Percentiles rank a stretch among this genome's conserved stretches.
Evolutionary conservation across 2,329 filamentous ascomycete genomes (phyloP).

Genomic region (Clonostachys rosea): DNA sequence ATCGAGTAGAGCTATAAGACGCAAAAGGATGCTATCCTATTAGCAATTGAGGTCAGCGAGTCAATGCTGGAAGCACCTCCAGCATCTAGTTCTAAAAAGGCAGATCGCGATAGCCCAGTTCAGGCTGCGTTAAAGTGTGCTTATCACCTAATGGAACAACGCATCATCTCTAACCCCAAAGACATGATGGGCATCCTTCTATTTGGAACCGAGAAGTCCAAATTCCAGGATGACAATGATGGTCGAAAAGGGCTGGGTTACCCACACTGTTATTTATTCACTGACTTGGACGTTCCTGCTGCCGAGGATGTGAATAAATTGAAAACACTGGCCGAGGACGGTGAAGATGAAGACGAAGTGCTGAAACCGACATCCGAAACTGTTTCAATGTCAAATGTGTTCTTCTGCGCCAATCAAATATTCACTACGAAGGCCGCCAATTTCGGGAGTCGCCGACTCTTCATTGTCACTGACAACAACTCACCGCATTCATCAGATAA

Average conservation of each 20-base stretch:
- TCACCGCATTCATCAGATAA: constrained; percentile 75
- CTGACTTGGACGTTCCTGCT: constrained; percentile 81
- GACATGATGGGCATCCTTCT: constrained; percentile 96
- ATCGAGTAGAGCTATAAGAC: constrained; percentile 71
- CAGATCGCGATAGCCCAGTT: constrained; percentile 71
- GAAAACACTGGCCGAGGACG: constrained; percentile 72
- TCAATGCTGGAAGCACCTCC: constrained; percentile 76
- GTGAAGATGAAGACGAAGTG: constrained; percentile 64
- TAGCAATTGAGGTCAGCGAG: constrained; percentile 86
- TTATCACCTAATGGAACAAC: constrained; percentile 93
- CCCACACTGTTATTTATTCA: constrained; percentile 88
- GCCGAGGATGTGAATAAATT: constrained; percentile 82
- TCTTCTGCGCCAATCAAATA: constrained; percentile 94
- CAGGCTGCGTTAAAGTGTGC: constrained; percentile 89
- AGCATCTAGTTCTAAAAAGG: constrained; percentile 65
- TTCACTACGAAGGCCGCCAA: constrained; percentile 94
- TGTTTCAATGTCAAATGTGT: constrained; percentile 79
- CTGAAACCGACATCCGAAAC: constrained; percentile 65
- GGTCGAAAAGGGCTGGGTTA: constrained; percentile 61
- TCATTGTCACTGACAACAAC: constrained; percentile 94
- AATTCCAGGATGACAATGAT: constrained; percentile 65
- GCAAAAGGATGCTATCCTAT: constrained; percentile 95
- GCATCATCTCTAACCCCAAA: constrained; percentile 92
- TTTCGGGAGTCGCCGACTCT: constrained; percentile 87
- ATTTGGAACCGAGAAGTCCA: constrained; percentile 84